phyloP scores from a whole-genome alignment of 2,329 filamentous ascomycete species.

The Xenosphaeropsis pyriputrescens region DNA sequence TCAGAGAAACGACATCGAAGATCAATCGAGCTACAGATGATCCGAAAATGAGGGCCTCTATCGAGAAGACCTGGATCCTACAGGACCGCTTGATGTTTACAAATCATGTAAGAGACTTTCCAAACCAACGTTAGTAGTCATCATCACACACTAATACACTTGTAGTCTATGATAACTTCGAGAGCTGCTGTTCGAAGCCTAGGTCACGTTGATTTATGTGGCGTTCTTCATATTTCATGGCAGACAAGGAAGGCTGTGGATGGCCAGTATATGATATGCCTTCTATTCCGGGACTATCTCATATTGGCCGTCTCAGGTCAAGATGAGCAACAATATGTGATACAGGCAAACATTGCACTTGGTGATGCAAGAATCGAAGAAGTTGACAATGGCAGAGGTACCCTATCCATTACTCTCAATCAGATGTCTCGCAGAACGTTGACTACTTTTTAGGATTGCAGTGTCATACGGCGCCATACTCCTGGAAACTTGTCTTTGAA shows the following conservation, averaged over 20 bases:
- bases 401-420: not conserved
- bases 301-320: constrained; percentile 57
- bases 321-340: constrained; percentile 52
- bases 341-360: constrained; percentile 61
- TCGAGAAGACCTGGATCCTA: constrained; percentile 74
- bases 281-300: constrained; percentile 70
- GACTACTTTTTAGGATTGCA: constrained; percentile 50
- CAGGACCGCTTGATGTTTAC: constrained; percentile 70
- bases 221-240: constrained; percentile 72
- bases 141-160: not conserved
- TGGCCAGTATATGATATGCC: constrained; percentile 72
- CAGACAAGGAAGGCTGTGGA: constrained; percentile 52
- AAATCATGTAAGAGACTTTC: constrained; percentile 39
- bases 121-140: not conserved
- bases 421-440: constrained; percentile 3
- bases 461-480: constrained; percentile 73
- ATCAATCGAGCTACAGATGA: constrained; percentile 81
- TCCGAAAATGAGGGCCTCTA: constrained; percentile 47
- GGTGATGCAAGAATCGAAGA: constrained; percentile 53
- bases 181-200: constrained; percentile 53
- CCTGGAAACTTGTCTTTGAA: constrained; percentile 86
- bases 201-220: constrained; percentile 69
- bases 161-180: not conserved
- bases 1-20: constrained; percentile 61
- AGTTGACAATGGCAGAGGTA: constrained; percentile 61